Evolutionary conservation across 192 early-diverging fungal species (phyloP).

Genomic region (Endogone sp.): DNA sequence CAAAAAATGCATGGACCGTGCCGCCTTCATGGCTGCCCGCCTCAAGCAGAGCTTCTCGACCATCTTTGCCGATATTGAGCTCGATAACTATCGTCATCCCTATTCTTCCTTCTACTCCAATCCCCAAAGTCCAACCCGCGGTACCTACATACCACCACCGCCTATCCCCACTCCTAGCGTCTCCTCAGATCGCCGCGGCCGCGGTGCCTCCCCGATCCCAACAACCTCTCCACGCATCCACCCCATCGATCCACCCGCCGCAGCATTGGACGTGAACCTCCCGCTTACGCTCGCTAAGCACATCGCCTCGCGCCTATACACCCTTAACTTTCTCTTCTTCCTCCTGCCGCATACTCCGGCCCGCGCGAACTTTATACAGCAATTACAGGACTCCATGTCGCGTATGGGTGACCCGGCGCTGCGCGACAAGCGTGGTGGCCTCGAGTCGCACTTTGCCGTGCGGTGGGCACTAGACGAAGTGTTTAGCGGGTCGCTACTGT

Average conservation of each 20-base stretch:
- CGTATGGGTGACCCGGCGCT: neutral
- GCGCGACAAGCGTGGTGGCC: slow-evolving; percentile 10
- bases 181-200: neutral
- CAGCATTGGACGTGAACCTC: neutral
- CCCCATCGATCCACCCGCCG: too few species aligned
- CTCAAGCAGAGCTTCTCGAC: slow-evolving; percentile 17
- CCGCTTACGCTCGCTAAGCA: neutral
- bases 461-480: slow-evolving; percentile 14
- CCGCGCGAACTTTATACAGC: neutral
- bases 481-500: neutral
- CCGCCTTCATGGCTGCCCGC: slow-evolving; percentile 25
- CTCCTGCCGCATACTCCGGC: slow-evolving; percentile 14
- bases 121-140: neutral
- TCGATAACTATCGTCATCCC: neutral
- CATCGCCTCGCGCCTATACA: slow-evolving; percentile 20
- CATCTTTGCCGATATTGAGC: neutral
- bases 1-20: slow-evolving; percentile 30
- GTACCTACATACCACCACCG: too few species aligned
- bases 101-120: neutral
- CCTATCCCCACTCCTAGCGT: neutral
- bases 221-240: neutral
- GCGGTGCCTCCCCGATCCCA: neutral
- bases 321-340: slow-evolving; percentile 24
- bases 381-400: neutral
- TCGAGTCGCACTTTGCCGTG: slow-evolving; percentile 23